These are phyloP conservation scores for Pythium rishiriense DNA, from an alignment of 352 stramenopile genomes.

Conservation along the genomic window DNA sequence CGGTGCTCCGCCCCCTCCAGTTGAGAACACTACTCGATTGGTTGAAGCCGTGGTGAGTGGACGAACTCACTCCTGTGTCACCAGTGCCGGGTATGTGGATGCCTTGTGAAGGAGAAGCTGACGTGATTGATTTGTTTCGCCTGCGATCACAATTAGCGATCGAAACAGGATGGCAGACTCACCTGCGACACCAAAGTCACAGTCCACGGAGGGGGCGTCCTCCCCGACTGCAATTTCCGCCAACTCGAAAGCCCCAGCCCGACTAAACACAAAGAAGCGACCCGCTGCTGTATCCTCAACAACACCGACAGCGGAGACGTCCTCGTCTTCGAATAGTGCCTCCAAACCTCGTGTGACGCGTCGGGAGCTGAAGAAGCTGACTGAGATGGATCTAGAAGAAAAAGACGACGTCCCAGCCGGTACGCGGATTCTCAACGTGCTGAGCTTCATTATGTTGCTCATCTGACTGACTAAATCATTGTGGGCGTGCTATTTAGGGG, in stretches of 20 bases:
- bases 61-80: too few species aligned
- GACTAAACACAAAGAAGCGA: slow-evolving; percentile 47
- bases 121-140: background rate
- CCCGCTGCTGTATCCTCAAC: slow-evolving; percentile 5
- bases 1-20: too few species aligned
- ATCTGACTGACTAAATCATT: background rate
- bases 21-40: too few species aligned
- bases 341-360: slow-evolving; percentile 62
- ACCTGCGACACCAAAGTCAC: slow-evolving; percentile 12
- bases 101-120: background rate
- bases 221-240: slow-evolving; percentile 37
- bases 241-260: slow-evolving; percentile 46
- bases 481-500: slow-evolving; percentile 4
- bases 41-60: background rate
- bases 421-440: slow-evolving; percentile 7
- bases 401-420: slow-evolving; percentile 52
- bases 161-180: slow-evolving; percentile 14
- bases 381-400: slow-evolving; percentile 74
- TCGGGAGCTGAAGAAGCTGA: slow-evolving; percentile 78
- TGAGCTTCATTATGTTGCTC: too few species aligned
- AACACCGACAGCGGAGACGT: background rate
- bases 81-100: background rate
- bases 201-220: background rate
- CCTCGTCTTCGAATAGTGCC: slow-evolving; percentile 21
- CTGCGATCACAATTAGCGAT: background rate